Evolutionary conservation across 1,284 basidiomycete genomes (phyloP).

Genomic region (Erythrobasidium hasegawianum): DNA sequence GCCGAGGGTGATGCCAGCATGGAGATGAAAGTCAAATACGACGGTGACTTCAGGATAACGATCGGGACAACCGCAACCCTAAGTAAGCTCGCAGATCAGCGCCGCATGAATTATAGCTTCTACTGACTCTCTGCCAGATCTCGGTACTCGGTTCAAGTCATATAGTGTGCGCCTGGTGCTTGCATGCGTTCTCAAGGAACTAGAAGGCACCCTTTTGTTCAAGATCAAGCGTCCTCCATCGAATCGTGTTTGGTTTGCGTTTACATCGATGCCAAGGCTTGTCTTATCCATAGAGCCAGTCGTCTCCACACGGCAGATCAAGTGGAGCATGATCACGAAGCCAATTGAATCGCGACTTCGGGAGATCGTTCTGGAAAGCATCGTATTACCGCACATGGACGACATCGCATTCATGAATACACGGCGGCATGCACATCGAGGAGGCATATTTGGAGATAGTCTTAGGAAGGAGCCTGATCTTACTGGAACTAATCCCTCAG

Average conservation of each 20-base stretch:
- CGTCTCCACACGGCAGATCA: slow-evolving; percentile 83
- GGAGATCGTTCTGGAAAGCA: slow-evolving; percentile 84
- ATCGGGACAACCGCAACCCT: slow-evolving; percentile 84
- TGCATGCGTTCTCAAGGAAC: slow-evolving; percentile 73
- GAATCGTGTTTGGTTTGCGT: slow-evolving; percentile 95
- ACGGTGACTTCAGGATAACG: slow-evolving; percentile 81
- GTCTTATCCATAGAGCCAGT: slow-evolving; percentile 85
- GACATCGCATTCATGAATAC: slow-evolving; percentile 93
- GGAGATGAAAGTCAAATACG: slow-evolving; percentile 79
- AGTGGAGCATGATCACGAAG: slow-evolving; percentile 84
- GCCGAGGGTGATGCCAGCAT: slow-evolving; percentile 85
- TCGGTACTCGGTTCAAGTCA: slow-evolving; percentile 65
- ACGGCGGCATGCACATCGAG: slow-evolving; percentile 58
- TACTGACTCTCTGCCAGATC: slow-evolving; percentile 13
- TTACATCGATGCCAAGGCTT: slow-evolving; percentile 87
- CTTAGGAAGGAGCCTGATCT: slow-evolving; percentile 36
- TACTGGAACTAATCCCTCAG: slow-evolving; percentile 9
- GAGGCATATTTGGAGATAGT: slow-evolving; percentile 85
- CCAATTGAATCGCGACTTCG: slow-evolving; percentile 83
- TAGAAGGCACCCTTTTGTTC: slow-evolving; percentile 85
- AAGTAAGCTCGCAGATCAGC: slow-evolving; percentile 49
- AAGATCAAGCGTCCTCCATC: slow-evolving; percentile 93
- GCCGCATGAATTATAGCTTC: not conserved
- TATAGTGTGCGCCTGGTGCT: slow-evolving; percentile 85
- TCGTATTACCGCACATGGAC: slow-evolving; percentile 96